Base-by-base conservation (phyloP, 441 rosid species). In the Heliophila coronopifolia region DNA sequence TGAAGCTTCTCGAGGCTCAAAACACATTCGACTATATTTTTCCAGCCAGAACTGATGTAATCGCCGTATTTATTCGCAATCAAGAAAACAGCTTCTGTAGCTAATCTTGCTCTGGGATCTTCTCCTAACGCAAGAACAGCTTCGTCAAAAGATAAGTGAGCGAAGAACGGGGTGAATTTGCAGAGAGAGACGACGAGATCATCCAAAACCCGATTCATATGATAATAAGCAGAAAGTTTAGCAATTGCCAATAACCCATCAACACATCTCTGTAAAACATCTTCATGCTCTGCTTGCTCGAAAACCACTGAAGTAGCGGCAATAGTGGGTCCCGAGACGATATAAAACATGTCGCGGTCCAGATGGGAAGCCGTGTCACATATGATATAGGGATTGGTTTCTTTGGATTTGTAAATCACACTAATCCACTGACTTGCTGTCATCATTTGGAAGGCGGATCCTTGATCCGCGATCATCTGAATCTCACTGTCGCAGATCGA, bases 401-500 rank as follows among this genome's bases (percentile, higher is more conserved):
- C 78, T 65, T 70, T 79, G 35, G 86, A 77, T 75, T 77, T 83
- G 62, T 77, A 76, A 67, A 76, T 52, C 74, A 83, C 73, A 59
- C 78, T 79, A 41, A 80, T 69, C 91, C 91, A 83, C 27, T 75
- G 77, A 61, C 91, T 67, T 12, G 84, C 69, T 7, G 78, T 83
- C 81, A 80, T 83, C 59, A 67, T 70, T 18, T 73, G 71, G 59
- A 61, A 77, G 53, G 74, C 77, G 46, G 69, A 50, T 58, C 80
- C 92, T 58, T 83, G 82, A 16, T 80, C 84, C 16, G 86, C 78
- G 50, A 71, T 75, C 70, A 81, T 92, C 63, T 82, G 90, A 58
- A 92, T 88, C 68, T 92, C 99, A 75, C 81, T 85, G 68, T 85
- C 80, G 54, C 87, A 78, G 35, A 92, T 92, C 22, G 97, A 88